Evolutionary conservation across 2,329 filamentous ascomycete species (phyloP), one percentile per base, ranked within the genome.

Genomic region (Epichloe uncinata): DNA sequence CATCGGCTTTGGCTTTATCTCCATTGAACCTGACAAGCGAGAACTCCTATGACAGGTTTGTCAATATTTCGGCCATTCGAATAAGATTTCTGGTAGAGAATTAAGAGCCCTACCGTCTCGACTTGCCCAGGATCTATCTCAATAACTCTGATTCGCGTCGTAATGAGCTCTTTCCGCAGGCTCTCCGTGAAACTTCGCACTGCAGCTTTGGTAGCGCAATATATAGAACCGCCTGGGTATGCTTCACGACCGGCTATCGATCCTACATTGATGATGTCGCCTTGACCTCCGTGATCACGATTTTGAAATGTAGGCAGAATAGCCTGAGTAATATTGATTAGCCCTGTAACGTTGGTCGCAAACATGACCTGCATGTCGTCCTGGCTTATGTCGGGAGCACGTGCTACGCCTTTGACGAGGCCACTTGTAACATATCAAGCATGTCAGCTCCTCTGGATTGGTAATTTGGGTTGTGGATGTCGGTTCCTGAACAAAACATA

Each of bases 261-360:
- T 54, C 90, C 90, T 61, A 96, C 71, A 63, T 96, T 97, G 71
- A 98, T 95, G 64, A 98, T 90, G 64, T 97, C 93, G 59, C 91
- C 91, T 42, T 78, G 73, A 51, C 89, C 90, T 52, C 85, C 84
- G 50, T 91, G 76, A 62, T 69, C 79, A 66, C 77, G 86, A 58
- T 78, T 73, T 67, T 88, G 84, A 75, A 90, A 94, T 63, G 89
- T 82, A 47, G 86, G 81, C 16, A 97, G 68, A 41, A 96, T 74
- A 43, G 87, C 87, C 73, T 98, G 93, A 0, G 93, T 97, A 85
- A 97, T 87, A 73, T 91, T 87, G 72, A 98, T 93, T 35, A 98
- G 75, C 30, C 93, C 93, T 2, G 85, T 93, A 48, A 97, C 90
- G 65, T 98, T 98, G 52, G 93, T 97, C 44, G 78, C 71, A 63